These are phyloP conservation scores for Aurifilum marmelostoma DNA, from an alignment of 2,329 filamentous ascomycete genomes.

Conservation along the genomic window DNA sequence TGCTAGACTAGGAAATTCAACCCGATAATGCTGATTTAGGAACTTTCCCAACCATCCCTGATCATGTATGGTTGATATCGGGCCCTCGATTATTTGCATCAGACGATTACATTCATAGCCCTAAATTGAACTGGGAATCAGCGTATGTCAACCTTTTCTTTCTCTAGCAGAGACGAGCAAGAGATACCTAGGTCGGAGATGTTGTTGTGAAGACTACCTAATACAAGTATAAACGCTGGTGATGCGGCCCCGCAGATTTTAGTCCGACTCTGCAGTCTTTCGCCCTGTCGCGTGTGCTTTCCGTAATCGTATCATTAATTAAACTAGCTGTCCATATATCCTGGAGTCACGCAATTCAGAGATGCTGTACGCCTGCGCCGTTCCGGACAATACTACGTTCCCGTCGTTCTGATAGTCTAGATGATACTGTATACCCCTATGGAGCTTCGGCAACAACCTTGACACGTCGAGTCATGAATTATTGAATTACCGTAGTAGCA, in stretches of 20 bases:
- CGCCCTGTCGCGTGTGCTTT: neutral
- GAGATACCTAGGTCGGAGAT: no score
- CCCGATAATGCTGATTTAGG: neutral
- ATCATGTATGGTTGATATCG: neutral
- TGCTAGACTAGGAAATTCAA: neutral
- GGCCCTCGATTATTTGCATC: neutral
- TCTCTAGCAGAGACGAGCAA: neutral
- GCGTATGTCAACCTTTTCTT: neutral
- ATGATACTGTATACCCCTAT: no score
- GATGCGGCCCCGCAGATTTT: neutral
- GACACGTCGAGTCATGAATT: neutral
- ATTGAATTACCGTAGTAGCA: no score
- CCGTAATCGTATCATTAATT: neutral
- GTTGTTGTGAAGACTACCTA: no score
- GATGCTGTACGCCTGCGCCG: neutral
- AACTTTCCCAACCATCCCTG: neutral
- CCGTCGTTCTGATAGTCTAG: no score
- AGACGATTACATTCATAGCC: neutral
- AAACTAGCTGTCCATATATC: neutral
- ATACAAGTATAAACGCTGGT: neutral
- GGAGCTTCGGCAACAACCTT: neutral
- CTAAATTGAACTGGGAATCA: no score
- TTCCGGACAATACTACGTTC: no score
- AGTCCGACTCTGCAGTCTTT: neutral
- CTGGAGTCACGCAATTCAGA: neutral